phyloP scores from a whole-genome alignment of 1,284 basidiomycete genomes.

The Sporisorium iseilematis-ciliati region DNA sequence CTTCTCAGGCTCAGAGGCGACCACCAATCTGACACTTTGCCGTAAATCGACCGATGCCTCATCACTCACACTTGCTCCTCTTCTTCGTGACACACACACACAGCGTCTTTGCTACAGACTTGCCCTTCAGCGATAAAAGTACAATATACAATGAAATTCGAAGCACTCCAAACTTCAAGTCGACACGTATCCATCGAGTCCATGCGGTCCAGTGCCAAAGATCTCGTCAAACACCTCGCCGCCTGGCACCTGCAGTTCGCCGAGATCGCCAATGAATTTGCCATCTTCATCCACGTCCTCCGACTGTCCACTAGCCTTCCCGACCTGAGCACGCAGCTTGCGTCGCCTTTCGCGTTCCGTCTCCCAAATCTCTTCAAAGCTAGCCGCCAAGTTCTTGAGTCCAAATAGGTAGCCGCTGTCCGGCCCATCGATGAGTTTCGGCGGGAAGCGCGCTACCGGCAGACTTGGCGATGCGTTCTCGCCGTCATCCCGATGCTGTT shows the following conservation, averaged over 20 bases:
- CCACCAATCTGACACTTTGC: neutral
- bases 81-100: neutral
- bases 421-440: slow-evolving; percentile 86
- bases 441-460: slow-evolving; percentile 78
- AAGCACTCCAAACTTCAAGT: slow-evolving; percentile 22
- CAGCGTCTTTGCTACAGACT: neutral
- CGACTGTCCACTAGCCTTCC: slow-evolving; percentile 1
- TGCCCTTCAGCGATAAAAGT: neutral
- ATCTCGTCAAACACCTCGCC: slow-evolving; percentile 68
- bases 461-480: slow-evolving; percentile 5
- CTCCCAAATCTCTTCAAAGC: slow-evolving; percentile 74
- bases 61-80: neutral
- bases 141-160: neutral
- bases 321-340: slow-evolving; percentile 11
- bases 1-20: neutral
- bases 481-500: neutral
- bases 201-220: slow-evolving; percentile 58
- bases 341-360: slow-evolving; percentile 50
- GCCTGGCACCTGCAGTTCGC: slow-evolving; percentile 58
- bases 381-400: slow-evolving; percentile 79
- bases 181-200: slow-evolving; percentile 57
- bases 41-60: neutral
- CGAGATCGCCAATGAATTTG: slow-evolving; percentile 48
- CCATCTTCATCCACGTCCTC: slow-evolving; percentile 41
- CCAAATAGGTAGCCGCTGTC: slow-evolving; percentile 96